These are phyloP conservation scores for Paraleonurus japonicus DNA, from an alignment of 257 asterid species.

Conservation along the genomic window DNA sequence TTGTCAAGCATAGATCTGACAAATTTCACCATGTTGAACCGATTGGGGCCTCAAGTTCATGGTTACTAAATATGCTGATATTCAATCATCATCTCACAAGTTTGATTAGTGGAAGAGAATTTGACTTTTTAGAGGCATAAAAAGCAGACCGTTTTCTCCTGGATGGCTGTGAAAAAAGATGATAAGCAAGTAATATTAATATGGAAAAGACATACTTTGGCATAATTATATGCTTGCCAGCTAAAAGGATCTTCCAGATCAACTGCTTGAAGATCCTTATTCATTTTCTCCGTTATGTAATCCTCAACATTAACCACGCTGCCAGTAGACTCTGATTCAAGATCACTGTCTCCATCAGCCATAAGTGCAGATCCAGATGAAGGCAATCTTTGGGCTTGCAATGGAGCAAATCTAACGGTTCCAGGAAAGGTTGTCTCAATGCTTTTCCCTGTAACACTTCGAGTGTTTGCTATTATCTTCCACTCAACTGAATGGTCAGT, in stretches of 20 bases:
- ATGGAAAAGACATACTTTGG: constrained; percentile 57
- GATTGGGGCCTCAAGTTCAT: constrained; percentile 12
- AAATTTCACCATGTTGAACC: background rate
- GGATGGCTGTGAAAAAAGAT: constrained; percentile 14
- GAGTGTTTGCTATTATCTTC: constrained; percentile 66
- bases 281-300: constrained; percentile 76
- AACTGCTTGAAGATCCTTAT: constrained; percentile 82
- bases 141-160: background rate
- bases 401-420: constrained; percentile 87
- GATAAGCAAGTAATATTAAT: constrained; percentile 8
- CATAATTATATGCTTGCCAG: constrained; percentile 94
- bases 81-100: background rate
- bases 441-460: constrained; percentile 83
- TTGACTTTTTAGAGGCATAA: background rate
- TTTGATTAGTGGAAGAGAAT: background rate
- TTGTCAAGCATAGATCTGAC: constrained; percentile 3
- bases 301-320: constrained; percentile 79
- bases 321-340: constrained; percentile 61
- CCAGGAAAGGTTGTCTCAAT: constrained; percentile 94
- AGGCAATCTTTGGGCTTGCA: constrained; percentile 60
- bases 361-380: constrained; percentile 39
- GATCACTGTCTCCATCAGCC: constrained; percentile 82
- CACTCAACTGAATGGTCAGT: constrained; percentile 84
- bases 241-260: constrained; percentile 94
- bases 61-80: constrained; percentile 20